Base-by-base conservation (phyloP, 768 basidiomycete species). In the Mycena latifolia region DNA sequence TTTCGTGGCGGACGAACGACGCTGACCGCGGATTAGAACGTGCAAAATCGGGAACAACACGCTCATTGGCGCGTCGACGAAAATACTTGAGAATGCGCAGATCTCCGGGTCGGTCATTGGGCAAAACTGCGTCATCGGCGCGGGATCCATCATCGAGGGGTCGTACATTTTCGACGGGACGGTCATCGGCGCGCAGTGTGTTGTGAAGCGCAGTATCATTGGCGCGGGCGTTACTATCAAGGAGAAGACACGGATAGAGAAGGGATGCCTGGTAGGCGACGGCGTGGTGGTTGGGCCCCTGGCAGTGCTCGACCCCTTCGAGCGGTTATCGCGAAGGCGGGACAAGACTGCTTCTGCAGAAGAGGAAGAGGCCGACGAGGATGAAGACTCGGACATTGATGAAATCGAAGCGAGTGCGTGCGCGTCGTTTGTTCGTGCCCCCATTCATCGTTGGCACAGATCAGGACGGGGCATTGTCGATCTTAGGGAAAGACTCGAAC, bases 111-210 rank as follows among this genome's bases (percentile, higher is more conserved):
- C 94, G 7, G 93, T 95, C 45, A 86, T 98, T 61, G 96, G 96
- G 12, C 82, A 84, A 43, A 82, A 88, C 63, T 94, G 93, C 72
- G 80, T 79, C 55, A 88, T 99, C 66, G 94, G 94, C 14, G 79
- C 88, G 6, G 85, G 88, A 11, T 87, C 89, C 24, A 80, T 88
- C 63, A 86, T 99, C 62, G 82, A 83, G 31, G 81, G 92, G 73
- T 90, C 94, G 29, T 97, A 95, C 72, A 83, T 98, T 50, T 96
- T 95, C 73, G 93, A 96, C 70, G 87, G 88, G 58, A 90, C 90
- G 18, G 74, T 83, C 41, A 82, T 98, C 56, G 93, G 90, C 29
- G 83, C 90, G 60, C 85, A 88, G 48, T 91, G 89, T 72, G 80
- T 85, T n/a, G 81, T 99, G 53, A 85, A 89, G 71, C 83, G 88